Evolutionary conservation across 2,329 filamentous ascomycete genomes (phyloP).

Genomic region (Penicillium sp.): DNA sequence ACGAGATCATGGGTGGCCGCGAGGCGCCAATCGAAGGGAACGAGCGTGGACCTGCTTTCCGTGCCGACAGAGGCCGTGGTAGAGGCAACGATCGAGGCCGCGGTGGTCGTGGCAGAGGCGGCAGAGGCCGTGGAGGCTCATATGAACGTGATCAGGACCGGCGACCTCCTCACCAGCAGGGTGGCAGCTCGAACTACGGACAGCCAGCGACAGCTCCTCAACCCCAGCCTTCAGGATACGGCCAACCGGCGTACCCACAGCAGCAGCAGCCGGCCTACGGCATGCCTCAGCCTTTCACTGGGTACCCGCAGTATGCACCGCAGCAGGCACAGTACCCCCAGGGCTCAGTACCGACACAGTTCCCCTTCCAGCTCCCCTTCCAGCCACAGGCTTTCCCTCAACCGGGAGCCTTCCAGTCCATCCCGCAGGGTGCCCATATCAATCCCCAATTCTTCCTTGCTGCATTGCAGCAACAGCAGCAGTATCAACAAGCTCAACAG

Average conservation of each 20-base stretch:
- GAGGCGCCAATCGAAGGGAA: slow-evolving; percentile 36
- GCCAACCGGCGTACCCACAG: slow-evolving; percentile 23
- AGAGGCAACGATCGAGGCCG: slow-evolving; percentile 38
- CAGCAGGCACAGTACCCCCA: slow-evolving; percentile 29
- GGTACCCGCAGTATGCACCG: slow-evolving; percentile 26
- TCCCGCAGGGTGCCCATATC: slow-evolving; percentile 47
- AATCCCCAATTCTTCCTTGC: slow-evolving; percentile 55
- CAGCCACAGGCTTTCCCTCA: slow-evolving; percentile 34
- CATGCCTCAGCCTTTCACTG: slow-evolving; percentile 26
- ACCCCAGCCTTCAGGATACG: slow-evolving; percentile 20
- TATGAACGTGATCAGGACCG: slow-evolving; percentile 27
- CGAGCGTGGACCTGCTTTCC: slow-evolving; percentile 36
- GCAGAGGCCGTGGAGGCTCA: slow-evolving; percentile 27
- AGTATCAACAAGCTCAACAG: slow-evolving; percentile 30
- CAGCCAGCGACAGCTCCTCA: slow-evolving; percentile 18
- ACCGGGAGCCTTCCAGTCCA: slow-evolving; percentile 42
- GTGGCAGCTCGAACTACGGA: slow-evolving; percentile 23
- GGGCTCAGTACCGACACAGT: slow-evolving; percentile 27
- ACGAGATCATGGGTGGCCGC: slow-evolving; percentile 44
- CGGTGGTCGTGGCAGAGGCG: slow-evolving; percentile 34
- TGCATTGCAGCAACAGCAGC: slow-evolving; percentile 37
- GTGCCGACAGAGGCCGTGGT: slow-evolving; percentile 47
- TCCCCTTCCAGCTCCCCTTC: slow-evolving; percentile 39
- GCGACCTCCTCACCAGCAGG: slow-evolving; percentile 27
- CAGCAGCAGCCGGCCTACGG: slow-evolving; percentile 25